Percentiles rank a stretch among this genome's conserved stretches.
These are phyloP conservation scores for Proliferodiscus dingleyae DNA, from an alignment of 2,329 filamentous ascomycete species.

Conservation along the genomic window DNA sequence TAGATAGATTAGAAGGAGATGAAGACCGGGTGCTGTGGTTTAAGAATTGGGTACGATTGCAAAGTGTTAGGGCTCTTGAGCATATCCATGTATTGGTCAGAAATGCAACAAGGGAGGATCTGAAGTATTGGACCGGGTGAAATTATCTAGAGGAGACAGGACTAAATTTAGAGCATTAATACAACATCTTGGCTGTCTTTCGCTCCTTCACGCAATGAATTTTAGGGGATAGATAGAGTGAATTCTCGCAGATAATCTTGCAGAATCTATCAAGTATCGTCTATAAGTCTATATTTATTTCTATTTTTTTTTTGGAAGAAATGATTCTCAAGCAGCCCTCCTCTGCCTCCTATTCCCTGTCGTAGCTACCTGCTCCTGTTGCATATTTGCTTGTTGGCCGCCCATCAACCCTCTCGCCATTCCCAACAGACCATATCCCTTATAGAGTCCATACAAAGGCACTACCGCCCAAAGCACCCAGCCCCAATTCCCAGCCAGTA, in stretches of 20 bases:
- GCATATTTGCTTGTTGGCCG: slow-evolving; percentile 25
- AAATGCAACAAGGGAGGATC: slow-evolving; percentile 45
- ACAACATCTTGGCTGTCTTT: too few species aligned
- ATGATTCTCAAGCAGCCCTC: slow-evolving; percentile 23
- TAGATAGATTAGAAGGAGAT: slow-evolving; percentile 46
- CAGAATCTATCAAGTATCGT: too few species aligned
- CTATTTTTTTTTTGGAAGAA: too few species aligned
- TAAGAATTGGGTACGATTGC: slow-evolving; percentile 86
- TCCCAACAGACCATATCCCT: slow-evolving; percentile 30
- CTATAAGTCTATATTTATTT: background rate
- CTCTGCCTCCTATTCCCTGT: slow-evolving; percentile 31
- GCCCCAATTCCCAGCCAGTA: slow-evolving; percentile 74
- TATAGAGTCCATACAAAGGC: slow-evolving; percentile 30
- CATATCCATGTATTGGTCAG: slow-evolving; percentile 77
- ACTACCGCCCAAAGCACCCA: slow-evolving; percentile 55
- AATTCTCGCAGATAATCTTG: too few species aligned
- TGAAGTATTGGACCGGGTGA: slow-evolving; percentile 48
- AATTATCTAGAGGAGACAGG: slow-evolving; percentile 3
- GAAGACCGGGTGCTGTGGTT: slow-evolving; percentile 69
- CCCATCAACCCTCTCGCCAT: slow-evolving; percentile 33
- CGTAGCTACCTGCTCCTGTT: slow-evolving; percentile 24
- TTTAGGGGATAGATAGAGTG: too few species aligned
- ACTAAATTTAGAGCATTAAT: background rate
- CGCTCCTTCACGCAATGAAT: too few species aligned
- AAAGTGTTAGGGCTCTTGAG: slow-evolving; percentile 82